Evolutionary conservation across 805 yeast species (phyloP), one percentile per base, ranked within the genome.

Genomic region (Lipomyces lipofer): DNA sequence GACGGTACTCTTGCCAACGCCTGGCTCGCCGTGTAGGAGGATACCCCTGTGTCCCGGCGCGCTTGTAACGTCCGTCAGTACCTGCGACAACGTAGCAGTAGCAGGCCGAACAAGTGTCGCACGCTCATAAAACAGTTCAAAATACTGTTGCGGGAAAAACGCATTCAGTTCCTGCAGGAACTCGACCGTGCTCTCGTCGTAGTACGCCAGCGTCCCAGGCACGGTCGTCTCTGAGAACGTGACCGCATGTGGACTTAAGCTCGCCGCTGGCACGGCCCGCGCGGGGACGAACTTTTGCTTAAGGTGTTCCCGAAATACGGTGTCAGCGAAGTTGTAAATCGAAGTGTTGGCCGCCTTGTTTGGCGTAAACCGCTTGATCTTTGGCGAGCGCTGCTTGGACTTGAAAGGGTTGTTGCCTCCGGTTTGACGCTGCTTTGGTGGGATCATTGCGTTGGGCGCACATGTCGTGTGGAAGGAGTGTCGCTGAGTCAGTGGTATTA

Each of bases 1-100:
- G n/a, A 49, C 56, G 10, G 47, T 49, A 3, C 48, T 51, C 48
- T 56, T 58, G 32, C 62, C 62, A n/a, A 47, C 30, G 12, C 62
- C 62, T 6, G 47, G 33, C 4, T 29, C 43, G 3, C 62, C 62
- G n/a, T 45, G 30, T 39, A 56, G 19, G 5, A 58, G 25, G 13
- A 48, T 38, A 10, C 50, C 30, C 30, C 21, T 27, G 10, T 46
- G 28, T 27, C 43, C 46, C 12, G 25, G 25, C 8, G 12, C 28
- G 27, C 12, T 21, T 17, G n/a, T 5, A 15, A 7, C 22, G 5
- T 17, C 35, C 12, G 25, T 46, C 21, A 52, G 33, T 13, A 35
- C 15, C 9, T 19, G 25, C 17, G 21, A 27, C 17, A 52, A 30
- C 17, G 35, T 33, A 12, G 17, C 22, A n/a, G 58, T n/a, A 6